Base-by-base conservation (phyloP, 768 basidiomycete genomes). In the Amanita pseudoporphyria region DNA sequence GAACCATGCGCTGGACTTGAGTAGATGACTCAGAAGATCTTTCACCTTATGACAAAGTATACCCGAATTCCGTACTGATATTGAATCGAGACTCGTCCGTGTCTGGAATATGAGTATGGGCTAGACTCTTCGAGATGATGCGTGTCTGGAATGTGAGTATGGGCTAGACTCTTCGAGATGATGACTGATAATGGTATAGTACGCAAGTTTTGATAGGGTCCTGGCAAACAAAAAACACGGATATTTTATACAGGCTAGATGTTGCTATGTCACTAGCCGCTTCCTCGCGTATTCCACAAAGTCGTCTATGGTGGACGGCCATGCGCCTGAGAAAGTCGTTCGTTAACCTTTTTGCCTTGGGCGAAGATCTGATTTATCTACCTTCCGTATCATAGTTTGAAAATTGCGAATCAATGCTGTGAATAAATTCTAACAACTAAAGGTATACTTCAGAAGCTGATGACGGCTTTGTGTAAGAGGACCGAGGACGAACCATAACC, bases 341-440 rank as follows among this genome's bases (percentile, higher is more conserved):
- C n/a, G n/a, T 50, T n/a, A 26, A 21, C n/a, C 19, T 6, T 33
- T 26, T 44, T 31, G 33, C 5, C 16, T 43, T 7, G 30, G 16
- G 9, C 30, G 19, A 35, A 35, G 18, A 44, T 18, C 4, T n/a
- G 42, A 14, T 24, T 13, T 18, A 59, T 70, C 38, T 53, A 87
- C 88, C 85, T 71, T 90, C 84, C 56, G 73, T 67, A 60, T 91
- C 87, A 59, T 90, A 84, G 52, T 78, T 79, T 59, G 69, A 62
- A 62, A 93, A 90, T 47, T 72, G 72, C 26, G 77, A 69, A 64
- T 93, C 85, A 60, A 84, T 84, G 32, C 80, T 73, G 49, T 82
- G 80, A 43, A 89, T 68, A 56, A 91, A 92, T 56, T 86, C 86
- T 42, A 82, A 68, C 57, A 93, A 87, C 88, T 91, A 60, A 33